These are phyloP conservation scores for Aspergillus neotritici DNA, from an alignment of 2,329 filamentous ascomycete species.

Conservation along the genomic window DNA sequence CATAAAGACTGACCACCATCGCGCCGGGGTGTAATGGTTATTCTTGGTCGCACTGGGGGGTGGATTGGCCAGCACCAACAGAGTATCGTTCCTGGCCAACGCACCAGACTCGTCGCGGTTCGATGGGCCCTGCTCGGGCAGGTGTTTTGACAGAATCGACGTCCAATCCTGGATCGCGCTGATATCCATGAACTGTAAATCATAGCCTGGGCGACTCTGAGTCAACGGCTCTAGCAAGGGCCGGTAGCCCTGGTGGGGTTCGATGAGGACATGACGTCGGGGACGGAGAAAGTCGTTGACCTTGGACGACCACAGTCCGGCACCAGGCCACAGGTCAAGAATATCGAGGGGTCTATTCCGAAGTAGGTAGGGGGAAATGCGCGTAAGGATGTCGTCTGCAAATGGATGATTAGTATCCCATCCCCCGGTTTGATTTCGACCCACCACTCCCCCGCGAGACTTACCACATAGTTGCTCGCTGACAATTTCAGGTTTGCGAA, in stretches of 20 bases:
- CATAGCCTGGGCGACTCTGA: constrained; percentile 42
- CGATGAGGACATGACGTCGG: constrained; percentile 75
- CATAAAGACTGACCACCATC: constrained; percentile 53
- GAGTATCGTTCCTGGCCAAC: constrained; percentile 59
- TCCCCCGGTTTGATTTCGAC: too few species aligned
- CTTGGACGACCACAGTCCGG: constrained; percentile 70
- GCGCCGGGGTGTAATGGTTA: constrained; percentile 48
- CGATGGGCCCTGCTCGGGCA: constrained; percentile 49
- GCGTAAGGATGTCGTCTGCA: constrained; percentile 61
- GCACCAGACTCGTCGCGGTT: constrained; percentile 36
- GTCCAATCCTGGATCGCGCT: constrained; percentile 56
- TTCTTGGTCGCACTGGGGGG: constrained; percentile 48
- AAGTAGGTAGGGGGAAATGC: constrained; percentile 62
- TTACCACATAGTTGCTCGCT: constrained; percentile 33
- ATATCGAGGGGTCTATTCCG: constrained; percentile 74
- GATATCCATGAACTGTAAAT: constrained; percentile 49
- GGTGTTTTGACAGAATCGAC: constrained; percentile 34
- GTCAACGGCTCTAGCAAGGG: constrained; percentile 58
- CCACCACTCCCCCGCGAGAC: constrained; percentile 2
- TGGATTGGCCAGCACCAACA: constrained; percentile 69
- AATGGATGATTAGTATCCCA: constrained; percentile 3
- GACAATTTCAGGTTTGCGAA: constrained; percentile 20
- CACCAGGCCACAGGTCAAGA: constrained; percentile 78
- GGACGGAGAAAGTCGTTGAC: constrained; percentile 71
- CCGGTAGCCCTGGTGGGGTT: constrained; percentile 59